Evolutionary conservation across 345 rosid genomes (phyloP).

Genomic region (Mallotus nudiflorus): DNA sequence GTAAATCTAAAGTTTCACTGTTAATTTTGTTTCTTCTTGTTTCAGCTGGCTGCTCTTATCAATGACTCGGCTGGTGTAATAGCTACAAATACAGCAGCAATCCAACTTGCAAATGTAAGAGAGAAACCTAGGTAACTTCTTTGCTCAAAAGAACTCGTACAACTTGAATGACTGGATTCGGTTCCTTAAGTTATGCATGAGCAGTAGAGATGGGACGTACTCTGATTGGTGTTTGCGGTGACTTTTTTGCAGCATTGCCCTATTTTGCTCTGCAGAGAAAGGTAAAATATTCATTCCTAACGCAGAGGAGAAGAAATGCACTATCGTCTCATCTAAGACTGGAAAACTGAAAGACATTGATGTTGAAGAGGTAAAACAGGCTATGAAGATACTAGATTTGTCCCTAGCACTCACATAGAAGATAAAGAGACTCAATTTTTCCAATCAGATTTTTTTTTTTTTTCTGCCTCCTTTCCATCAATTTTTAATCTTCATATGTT

Average conservation of each 20-base stretch:
- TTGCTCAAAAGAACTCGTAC: neutral
- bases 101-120: constrained; percentile 84
- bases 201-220: neutral
- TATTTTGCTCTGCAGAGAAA: constrained; percentile 77
- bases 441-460: too few relatives aligned
- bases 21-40: constrained; percentile 12
- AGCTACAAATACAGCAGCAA: constrained; percentile 87
- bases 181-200: neutral
- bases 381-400: constrained; percentile 59
- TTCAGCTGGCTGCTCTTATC: constrained; percentile 83
- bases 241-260: constrained; percentile 59
- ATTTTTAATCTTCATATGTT: neutral
- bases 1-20: neutral
- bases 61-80: constrained; percentile 90
- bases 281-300: constrained; percentile 64
- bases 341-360: constrained; percentile 67
- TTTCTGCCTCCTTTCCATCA: neutral
- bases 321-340: constrained; percentile 59
- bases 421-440: neutral
- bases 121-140: constrained; percentile 62
- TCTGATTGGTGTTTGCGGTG: neutral
- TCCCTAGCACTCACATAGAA: constrained; percentile 70
- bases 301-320: constrained; percentile 69
- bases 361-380: constrained; percentile 52
- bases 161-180: too few relatives aligned